phyloP scores from a whole-genome alignment of 2,329 filamentous ascomycete genomes.

The Dactylellina haptotyla region DNA sequence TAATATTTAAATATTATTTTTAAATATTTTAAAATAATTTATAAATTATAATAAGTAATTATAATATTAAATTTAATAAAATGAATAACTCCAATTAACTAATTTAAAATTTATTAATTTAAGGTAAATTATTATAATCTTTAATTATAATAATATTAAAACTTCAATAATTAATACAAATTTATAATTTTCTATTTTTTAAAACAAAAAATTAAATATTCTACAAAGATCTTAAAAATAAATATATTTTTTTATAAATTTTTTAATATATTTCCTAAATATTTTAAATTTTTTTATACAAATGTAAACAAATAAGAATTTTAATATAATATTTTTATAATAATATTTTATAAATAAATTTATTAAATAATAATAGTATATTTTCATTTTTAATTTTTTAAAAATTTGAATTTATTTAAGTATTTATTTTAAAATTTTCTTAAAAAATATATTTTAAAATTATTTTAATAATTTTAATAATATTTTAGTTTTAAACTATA shows the following conservation, averaged over 20 bases:
- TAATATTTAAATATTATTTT: neutral
- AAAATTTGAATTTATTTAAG: neutral
- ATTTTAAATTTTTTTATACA: neutral
- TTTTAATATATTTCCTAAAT: neutral
- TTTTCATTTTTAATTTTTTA: neutral
- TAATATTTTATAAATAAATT: neutral
- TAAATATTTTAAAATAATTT: neutral
- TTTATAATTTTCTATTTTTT: neutral
- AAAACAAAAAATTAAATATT: conserved; percentile 1
- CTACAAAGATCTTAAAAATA: neutral
- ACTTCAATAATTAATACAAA: conserved; percentile 3
- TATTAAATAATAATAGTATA: neutral
- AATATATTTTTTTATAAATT: neutral
- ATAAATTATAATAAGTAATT: conserved; percentile 11
- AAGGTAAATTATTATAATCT: conserved; percentile 4
- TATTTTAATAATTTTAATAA: neutral
- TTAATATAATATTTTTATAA: neutral
- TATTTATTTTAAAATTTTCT: conserved; percentile 4
- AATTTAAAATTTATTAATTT: conserved; percentile 1
- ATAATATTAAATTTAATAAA: conserved; percentile 23
- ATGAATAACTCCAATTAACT: neutral
- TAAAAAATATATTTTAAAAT: no score
- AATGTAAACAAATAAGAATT: neutral
- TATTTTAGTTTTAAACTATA: conserved; percentile 8
- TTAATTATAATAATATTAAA: conserved; percentile 4